Base-by-base conservation (phyloP, 306 rosid genomes). In the Sindora glabra region DNA sequence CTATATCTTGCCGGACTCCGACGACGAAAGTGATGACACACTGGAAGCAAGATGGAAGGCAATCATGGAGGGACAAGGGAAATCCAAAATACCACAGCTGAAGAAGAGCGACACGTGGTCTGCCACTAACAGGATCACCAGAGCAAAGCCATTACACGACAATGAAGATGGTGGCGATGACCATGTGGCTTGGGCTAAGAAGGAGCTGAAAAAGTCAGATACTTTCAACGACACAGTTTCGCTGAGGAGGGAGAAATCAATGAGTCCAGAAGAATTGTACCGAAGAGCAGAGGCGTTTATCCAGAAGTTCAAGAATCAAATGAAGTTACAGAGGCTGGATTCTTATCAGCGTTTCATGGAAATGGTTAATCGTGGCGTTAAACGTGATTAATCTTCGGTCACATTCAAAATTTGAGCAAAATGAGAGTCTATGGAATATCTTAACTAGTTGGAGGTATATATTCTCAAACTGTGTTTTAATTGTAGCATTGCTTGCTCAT, bases 241-340 rank as follows among this genome's bases (percentile, higher is more conserved):
- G 34, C 47, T 76, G 74, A 68, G 67, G 47, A 82, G 86, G 69
- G 88, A 83, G 10, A 85, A 83, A 64, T 85, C 95, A 3, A 85
- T 90, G 81, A 75, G 69, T 56, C 82, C 61, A 7, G 97, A 87
- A 10, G 97, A 90, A 49, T 27, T 90, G 82, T 65, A 77, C 11
- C 64, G 37, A 47, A 24, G 89, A 33, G 78, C 86, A 0, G 97
- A 90, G 32, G 95, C 77, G 0, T 85, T 90, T 69, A 90, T 90
- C 12, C 66, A 69, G 45, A 81, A 77, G 53, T 44, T 90, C 49
- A 85, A 87, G 25, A 26, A 61, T 8, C 74, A 79, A 14, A 87
- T 90, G 48, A 83, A 82, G 71, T 38, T 87, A 36, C 89, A 87
- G 81, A 72, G 97, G 67, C 83, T 82, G 22, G 91, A 90, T 75